Evolutionary conservation across 2,329 filamentous ascomycete genomes (phyloP).

Genomic region (Sporothrix brasiliensis): DNA sequence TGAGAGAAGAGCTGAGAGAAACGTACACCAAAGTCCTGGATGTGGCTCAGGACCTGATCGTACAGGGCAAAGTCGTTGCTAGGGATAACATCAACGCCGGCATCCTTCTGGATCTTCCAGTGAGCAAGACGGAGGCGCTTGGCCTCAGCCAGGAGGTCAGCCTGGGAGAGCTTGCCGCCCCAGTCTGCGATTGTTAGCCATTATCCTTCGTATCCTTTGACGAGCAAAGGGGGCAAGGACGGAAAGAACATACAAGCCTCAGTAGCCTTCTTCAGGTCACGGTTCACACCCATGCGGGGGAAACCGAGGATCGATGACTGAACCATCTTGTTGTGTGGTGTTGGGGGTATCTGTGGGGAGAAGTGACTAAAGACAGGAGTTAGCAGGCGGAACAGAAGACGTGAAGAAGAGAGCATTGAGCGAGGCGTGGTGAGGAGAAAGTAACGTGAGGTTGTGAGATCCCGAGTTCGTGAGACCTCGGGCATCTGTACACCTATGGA

Average conservation of each 20-base stretch:
- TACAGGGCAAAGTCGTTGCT: conserved; percentile 99
- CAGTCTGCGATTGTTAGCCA: conserved; percentile 57
- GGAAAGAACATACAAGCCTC: conserved; percentile 73
- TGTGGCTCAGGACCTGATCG: conserved; percentile 96
- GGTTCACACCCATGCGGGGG: conserved; percentile 96
- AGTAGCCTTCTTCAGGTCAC: conserved; percentile 99
- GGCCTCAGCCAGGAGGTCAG: conserved; percentile 88
- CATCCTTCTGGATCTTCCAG: conserved; percentile 99
- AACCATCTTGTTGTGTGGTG: conserved; percentile 56
- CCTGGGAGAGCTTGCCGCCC: conserved; percentile 90
- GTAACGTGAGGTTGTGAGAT: not conserved
- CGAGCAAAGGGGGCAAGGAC: not conserved
- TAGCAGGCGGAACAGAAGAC: conserved; percentile 12
- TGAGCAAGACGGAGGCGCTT: conserved; percentile 95
- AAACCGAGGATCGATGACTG: conserved; percentile 88
- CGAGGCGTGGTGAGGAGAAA: not conserved
- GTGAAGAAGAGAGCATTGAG: not conserved
- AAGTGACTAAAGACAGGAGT: conserved; percentile 24
- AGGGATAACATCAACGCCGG: conserved; percentile 95
- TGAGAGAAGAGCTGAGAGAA: not conserved
- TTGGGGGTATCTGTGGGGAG: conserved; percentile 26
- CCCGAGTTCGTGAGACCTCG: no score
- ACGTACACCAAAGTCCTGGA: conserved; percentile 93
- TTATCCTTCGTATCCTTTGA: conserved; percentile 5
- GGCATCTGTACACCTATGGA: not conserved